Conservation (phyloP, 768 basidiomycete species). For the Holtermanniella nyarrowii region DNA sequence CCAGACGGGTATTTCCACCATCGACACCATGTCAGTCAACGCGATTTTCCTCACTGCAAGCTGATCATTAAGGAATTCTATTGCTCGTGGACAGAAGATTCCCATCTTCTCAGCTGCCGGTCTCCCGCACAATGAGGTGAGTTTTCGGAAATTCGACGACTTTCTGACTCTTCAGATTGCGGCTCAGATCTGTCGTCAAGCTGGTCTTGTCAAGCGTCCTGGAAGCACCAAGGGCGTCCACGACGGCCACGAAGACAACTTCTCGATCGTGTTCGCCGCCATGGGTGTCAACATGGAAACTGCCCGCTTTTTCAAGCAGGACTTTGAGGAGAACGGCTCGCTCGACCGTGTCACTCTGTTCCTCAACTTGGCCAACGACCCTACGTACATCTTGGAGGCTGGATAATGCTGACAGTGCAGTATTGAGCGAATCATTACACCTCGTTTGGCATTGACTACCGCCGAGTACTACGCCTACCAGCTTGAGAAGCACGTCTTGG, state of each 20-base stretch:
- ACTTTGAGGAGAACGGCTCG: conserved; percentile 97
- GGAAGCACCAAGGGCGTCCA: conserved; percentile 78
- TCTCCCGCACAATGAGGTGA: conserved; percentile 94
- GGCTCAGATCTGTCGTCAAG: conserved; percentile 99
- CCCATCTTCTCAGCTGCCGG: conserved; percentile 99
- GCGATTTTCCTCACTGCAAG: not conserved
- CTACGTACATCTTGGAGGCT: conserved; percentile 49
- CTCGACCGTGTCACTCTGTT: conserved; percentile 95
- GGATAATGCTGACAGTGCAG: conserved; percentile 17
- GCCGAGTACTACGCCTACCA: conserved; percentile 99
- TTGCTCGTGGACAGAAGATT: conserved; percentile 99
- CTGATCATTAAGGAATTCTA: conserved; percentile 52
- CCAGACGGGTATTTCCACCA: conserved; percentile 98
- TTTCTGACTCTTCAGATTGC: conserved; percentile 59
- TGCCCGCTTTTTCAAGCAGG: conserved; percentile 97
- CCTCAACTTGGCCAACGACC: conserved; percentile 97
- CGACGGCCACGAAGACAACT: conserved; percentile 99
- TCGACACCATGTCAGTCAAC: conserved; percentile 38
- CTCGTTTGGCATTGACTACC: conserved; percentile 91
- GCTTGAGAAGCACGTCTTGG: conserved; percentile 97
- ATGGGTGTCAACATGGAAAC: conserved; percentile 99
- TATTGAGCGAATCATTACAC: conserved; percentile 98
- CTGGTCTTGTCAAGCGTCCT: conserved; percentile 90
- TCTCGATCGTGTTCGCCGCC: conserved; percentile 97
- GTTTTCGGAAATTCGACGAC: conserved; percentile 22